A percentile compares a stretch with the other conserved stretches of the same genome.
phyloP scores from a whole-genome alignment of 768 basidiomycete genomes.

The Phallus indusiatus region DNA sequence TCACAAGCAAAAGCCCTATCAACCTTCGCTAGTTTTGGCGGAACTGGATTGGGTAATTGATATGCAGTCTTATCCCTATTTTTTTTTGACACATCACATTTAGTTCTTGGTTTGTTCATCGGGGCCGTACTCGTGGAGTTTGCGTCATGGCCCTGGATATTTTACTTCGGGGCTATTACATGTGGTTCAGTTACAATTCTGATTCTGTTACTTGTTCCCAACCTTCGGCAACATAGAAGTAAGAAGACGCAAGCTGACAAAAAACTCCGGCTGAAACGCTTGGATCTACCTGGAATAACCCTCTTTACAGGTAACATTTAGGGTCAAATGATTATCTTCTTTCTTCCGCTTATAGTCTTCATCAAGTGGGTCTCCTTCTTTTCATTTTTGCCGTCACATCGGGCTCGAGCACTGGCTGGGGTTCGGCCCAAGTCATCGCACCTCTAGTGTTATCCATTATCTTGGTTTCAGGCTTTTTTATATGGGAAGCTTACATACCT shows the following conservation, averaged over 20 bases:
- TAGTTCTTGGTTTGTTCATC: slow-evolving; percentile 34
- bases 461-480: slow-evolving; percentile 34
- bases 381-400: slow-evolving; percentile 30
- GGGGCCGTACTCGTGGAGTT: slow-evolving; percentile 35
- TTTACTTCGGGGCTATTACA: slow-evolving; percentile 36
- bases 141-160: slow-evolving; percentile 41
- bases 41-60: slow-evolving; percentile 32
- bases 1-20: slow-evolving; percentile 40
- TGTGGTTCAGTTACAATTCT: slow-evolving; percentile 23
- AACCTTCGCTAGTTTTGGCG: slow-evolving; percentile 36
- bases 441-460: slow-evolving; percentile 37
- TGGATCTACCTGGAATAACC: slow-evolving; percentile 31
- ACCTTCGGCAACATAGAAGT: slow-evolving; percentile 11
- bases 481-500: slow-evolving; percentile 37
- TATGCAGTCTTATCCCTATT: not conserved
- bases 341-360: not conserved
- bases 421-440: slow-evolving; percentile 31
- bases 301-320: slow-evolving; percentile 21
- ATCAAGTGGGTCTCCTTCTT: slow-evolving; percentile 22
- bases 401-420: slow-evolving; percentile 43
- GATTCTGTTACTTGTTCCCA: slow-evolving; percentile 27
- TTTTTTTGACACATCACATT: not conserved
- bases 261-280: slow-evolving; percentile 16
- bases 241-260: not conserved
- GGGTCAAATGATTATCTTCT: not conserved